Conservation (phyloP, 192 early-diverging fungal genomes). For the Dissophora ornata region DNA sequence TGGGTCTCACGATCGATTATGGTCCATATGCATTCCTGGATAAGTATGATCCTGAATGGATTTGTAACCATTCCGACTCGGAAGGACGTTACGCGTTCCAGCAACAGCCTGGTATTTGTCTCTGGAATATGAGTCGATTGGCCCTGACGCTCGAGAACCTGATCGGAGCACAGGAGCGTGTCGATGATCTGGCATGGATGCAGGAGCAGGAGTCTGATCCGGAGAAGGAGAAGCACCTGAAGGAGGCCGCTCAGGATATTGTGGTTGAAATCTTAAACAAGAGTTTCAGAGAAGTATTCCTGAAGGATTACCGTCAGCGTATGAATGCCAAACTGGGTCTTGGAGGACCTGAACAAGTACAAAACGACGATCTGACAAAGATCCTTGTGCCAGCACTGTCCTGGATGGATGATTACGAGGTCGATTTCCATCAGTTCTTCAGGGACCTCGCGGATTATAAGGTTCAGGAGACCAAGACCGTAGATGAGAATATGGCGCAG, state of each 20-base stretch:
- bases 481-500: slow-evolving; percentile 26
- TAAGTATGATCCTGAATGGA: slow-evolving; percentile 79
- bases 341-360: slow-evolving; percentile 2
- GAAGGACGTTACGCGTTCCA: slow-evolving; percentile 80
- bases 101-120: slow-evolving; percentile 81
- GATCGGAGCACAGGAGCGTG: slow-evolving; percentile 67
- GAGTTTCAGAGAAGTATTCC: slow-evolving; percentile 63
- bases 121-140: slow-evolving; percentile 85
- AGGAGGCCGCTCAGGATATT: slow-evolving; percentile 53
- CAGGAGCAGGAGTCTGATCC: slow-evolving; percentile 28
- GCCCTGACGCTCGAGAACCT: slow-evolving; percentile 73
- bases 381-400: slow-evolving; percentile 76
- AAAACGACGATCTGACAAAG: slow-evolving; percentile 61
- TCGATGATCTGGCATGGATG: slow-evolving; percentile 55
- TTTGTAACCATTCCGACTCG: slow-evolving; percentile 85
- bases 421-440: slow-evolving; percentile 85
- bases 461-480: slow-evolving; percentile 30
- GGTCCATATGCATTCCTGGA: slow-evolving; percentile 91
- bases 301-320: slow-evolving; percentile 58
- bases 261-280: slow-evolving; percentile 64
- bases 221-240: slow-evolving; percentile 30
- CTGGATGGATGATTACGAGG: slow-evolving; percentile 68
- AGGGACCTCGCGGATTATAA: slow-evolving; percentile 70
- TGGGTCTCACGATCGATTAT: slow-evolving; percentile 88
- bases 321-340: slow-evolving; percentile 76